These are phyloP conservation scores for Sugiyamaella sp. DNA, from an alignment of 1,139 yeast genomes.

Conservation along the genomic window DNA sequence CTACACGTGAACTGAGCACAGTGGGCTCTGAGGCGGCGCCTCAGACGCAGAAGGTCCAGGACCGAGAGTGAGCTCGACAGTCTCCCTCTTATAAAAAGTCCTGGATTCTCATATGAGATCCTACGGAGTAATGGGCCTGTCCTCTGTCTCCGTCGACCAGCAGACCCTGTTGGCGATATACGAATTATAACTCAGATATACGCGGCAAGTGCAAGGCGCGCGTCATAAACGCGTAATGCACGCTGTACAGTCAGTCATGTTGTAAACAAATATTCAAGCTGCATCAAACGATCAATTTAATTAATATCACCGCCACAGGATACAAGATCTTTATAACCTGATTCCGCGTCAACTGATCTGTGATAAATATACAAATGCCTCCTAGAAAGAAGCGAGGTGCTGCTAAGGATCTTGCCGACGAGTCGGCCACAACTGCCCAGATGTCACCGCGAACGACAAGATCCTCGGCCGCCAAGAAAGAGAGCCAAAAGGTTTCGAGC, in stretches of 20 bases:
- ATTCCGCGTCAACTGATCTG: not conserved
- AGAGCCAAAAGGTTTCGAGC: not conserved
- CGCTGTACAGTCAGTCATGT: not conserved
- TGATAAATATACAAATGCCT: slow-evolving; percentile 3
- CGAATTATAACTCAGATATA: no score
- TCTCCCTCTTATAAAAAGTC: no score
- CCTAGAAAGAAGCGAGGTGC: slow-evolving; percentile 5
- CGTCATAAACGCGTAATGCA: not conserved
- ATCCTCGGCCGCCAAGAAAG: slow-evolving; percentile 12
- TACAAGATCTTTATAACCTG: not conserved
- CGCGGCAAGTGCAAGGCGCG: not conserved
- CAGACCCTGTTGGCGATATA: no score
- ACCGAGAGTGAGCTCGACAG: no score
- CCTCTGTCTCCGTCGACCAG: no score
- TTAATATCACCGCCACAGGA: no score
- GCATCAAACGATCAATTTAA: not conserved
- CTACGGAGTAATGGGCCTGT: no score
- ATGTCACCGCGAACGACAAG: not conserved
- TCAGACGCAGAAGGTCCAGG: no score
- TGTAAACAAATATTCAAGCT: not conserved
- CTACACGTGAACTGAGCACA: no score
- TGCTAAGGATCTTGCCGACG: not conserved
- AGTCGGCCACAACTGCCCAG: not conserved
- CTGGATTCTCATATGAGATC: no score
- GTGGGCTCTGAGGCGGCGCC: no score